These are phyloP conservation scores for Venturia nashicola DNA, from an alignment of 2,329 filamentous ascomycete genomes.

Conservation along the genomic window DNA sequence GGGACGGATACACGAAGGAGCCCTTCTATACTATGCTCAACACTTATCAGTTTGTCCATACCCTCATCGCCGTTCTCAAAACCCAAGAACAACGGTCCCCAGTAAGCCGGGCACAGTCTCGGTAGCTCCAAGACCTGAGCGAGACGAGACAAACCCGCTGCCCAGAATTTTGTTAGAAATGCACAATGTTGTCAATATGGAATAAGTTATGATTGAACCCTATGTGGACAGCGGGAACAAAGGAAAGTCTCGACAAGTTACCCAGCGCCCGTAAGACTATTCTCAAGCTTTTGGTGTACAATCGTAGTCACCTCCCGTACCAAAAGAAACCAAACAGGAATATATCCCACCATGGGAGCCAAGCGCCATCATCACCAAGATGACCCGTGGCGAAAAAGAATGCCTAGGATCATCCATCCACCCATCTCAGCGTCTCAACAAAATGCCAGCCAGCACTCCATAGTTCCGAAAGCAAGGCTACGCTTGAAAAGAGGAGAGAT, in stretches of 20 bases:
- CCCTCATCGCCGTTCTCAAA: too few species aligned
- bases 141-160: too few species aligned
- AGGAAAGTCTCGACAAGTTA: not conserved
- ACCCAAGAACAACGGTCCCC: too few species aligned
- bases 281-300: not conserved
- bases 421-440: not conserved
- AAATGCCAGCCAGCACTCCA: not conserved
- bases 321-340: not conserved
- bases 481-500: not conserved
- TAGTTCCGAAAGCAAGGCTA: not conserved
- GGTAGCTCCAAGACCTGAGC: too few species aligned
- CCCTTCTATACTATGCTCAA: too few species aligned
- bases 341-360: not conserved
- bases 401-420: not conserved
- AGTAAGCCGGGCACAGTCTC: too few species aligned
- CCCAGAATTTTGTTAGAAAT: not conserved
- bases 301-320: not conserved
- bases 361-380: not conserved
- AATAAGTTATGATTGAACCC: not conserved
- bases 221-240: not conserved
- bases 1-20: too few species aligned
- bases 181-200: not conserved
- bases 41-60: too few species aligned
- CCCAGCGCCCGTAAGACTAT: not conserved
- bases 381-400: not conserved